Evolutionary conservation across 2,329 filamentous ascomycete species (phyloP).

Genomic region (Periconia sp.): DNA sequence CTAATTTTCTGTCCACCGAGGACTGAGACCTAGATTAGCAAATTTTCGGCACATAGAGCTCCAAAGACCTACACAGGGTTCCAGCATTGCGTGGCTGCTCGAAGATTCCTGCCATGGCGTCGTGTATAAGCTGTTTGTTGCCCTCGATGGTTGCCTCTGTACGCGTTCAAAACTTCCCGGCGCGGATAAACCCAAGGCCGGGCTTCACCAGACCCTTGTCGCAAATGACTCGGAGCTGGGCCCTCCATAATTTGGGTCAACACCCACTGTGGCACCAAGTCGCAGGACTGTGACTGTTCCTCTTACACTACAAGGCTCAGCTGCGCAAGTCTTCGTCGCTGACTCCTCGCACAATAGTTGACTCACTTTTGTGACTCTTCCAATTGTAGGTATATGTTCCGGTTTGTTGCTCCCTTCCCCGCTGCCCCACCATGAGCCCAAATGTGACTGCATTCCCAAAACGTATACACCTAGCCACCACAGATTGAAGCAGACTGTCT

Average conservation of each 20-base stretch:
- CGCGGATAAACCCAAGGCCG: constrained; percentile 26
- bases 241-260: constrained; percentile 28
- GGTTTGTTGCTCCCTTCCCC: constrained; percentile 27
- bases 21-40: constrained; percentile 59
- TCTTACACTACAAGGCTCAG: constrained; percentile 6
- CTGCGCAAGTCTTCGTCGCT: constrained; percentile 12
- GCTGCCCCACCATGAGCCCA: constrained; percentile 38
- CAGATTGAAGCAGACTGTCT: background rate
- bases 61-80: constrained; percentile 74
- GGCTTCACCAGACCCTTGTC: constrained; percentile 24
- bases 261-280: constrained; percentile 17
- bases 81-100: constrained; percentile 91
- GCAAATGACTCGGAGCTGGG: constrained; percentile 30
- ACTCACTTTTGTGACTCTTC: constrained; percentile 26
- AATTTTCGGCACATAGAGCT: constrained; percentile 1
- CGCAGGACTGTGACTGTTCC: constrained; percentile 32
- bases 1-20: constrained; percentile 97
- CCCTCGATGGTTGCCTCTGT: constrained; percentile 35
- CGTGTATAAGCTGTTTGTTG: constrained; percentile 34
- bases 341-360: background rate
- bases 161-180: constrained; percentile 37
- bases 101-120: constrained; percentile 89
- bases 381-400: constrained; percentile 25
- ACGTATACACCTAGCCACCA: background rate
- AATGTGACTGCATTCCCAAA: constrained; percentile 16